These are phyloP conservation scores for Pezicula neosporulosa DNA, from an alignment of 2,329 filamentous ascomycete species.

Conservation along the genomic window DNA sequence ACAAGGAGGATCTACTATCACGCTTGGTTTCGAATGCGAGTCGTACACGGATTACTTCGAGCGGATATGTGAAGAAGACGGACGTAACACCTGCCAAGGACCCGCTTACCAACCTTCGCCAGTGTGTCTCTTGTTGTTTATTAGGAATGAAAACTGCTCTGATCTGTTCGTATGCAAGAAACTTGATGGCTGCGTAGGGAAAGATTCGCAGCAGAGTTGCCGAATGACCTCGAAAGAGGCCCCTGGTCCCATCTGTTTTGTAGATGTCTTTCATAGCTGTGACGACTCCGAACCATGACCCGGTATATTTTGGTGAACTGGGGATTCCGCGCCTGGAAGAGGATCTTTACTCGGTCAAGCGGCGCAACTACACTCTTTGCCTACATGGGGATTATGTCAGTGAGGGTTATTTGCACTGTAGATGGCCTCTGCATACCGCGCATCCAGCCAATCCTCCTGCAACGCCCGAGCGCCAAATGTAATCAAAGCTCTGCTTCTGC, in stretches of 20 bases:
- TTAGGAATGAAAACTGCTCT: constrained; percentile 72
- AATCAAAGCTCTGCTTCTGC: constrained; percentile 75
- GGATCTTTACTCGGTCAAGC: constrained; percentile 95
- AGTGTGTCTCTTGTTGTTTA: constrained; percentile 72
- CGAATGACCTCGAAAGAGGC: constrained; percentile 90
- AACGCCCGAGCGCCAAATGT: constrained; percentile 76
- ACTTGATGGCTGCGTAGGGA: constrained; percentile 96
- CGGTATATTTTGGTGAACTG: constrained; percentile 92
- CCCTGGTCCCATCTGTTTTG: constrained; percentile 64
- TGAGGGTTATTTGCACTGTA: background rate
- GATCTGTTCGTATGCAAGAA: constrained; percentile 96
- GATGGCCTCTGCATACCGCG: constrained; percentile 55
- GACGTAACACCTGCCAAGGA: constrained; percentile 80
- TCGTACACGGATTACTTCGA: constrained; percentile 89
- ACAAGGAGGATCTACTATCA: constrained; percentile 64
- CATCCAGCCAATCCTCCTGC: constrained; percentile 91
- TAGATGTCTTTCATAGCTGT: constrained; percentile 84
- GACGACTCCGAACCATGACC: constrained; percentile 82
- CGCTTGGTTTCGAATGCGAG: constrained; percentile 90
- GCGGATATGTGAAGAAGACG: constrained; percentile 93
- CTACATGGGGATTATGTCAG: constrained; percentile 40
- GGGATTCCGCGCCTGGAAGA: constrained; percentile 94
- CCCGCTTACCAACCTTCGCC: constrained; percentile 71
- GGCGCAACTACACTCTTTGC: constrained; percentile 95
- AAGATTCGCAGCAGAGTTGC: constrained; percentile 93